phyloP scores from a whole-genome alignment of 495 filamentous ascomycete genomes.

The Neurospora discreta region DNA sequence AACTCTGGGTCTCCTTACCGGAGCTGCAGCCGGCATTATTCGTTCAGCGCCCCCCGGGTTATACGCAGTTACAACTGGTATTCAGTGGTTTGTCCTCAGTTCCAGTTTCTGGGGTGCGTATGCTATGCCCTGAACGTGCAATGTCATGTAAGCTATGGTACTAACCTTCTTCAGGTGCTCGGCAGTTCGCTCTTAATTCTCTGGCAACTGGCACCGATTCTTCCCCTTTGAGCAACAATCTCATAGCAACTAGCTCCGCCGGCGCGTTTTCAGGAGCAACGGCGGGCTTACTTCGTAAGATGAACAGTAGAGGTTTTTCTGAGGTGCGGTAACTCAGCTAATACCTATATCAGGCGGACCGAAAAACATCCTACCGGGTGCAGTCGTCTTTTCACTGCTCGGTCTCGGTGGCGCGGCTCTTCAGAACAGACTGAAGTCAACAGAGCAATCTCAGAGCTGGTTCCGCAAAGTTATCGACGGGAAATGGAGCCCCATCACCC shows the following conservation, averaged over 20 bases:
- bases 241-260: conserved; percentile 54
- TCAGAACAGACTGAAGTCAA: conserved; percentile 7
- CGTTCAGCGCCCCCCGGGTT: conserved; percentile 52
- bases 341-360: conserved; percentile 26
- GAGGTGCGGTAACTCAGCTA: neutral
- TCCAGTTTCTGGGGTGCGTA: conserved; percentile 61
- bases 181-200: conserved; percentile 19
- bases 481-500: conserved; percentile 73
- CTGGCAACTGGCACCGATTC: conserved; percentile 37
- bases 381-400: conserved; percentile 24
- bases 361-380: conserved; percentile 31
- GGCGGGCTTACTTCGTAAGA: conserved; percentile 55
- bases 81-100: conserved; percentile 73
- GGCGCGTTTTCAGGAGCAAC: conserved; percentile 60
- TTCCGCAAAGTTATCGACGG: conserved; percentile 33
- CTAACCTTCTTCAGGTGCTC: conserved; percentile 25
- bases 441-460: neutral
- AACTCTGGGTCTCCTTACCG: conserved; percentile 56
- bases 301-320: neutral
- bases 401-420: conserved; percentile 27
- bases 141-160: neutral
- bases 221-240: conserved; percentile 36
- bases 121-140: neutral
- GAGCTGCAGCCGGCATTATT: conserved; percentile 56
- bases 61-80: conserved; percentile 59